Evolutionary conservation across 768 basidiomycete genomes (phyloP).

Genomic region (Boletus subcaerulescens): DNA sequence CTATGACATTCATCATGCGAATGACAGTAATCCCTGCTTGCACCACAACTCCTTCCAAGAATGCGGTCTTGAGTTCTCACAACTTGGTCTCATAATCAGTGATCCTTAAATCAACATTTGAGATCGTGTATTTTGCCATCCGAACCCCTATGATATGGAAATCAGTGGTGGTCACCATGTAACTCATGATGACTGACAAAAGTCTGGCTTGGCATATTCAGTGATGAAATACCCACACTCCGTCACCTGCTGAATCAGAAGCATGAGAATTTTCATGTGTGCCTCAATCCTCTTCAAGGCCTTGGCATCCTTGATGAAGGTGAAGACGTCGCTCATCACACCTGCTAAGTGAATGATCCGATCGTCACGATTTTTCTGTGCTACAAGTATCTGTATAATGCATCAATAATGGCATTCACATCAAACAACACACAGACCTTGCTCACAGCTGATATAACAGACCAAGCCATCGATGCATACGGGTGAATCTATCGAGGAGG

Average conservation of each 20-base stretch:
- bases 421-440: background rate
- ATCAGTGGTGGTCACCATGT: background rate
- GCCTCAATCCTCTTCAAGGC: background rate
- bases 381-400: background rate
- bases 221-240: conserved; percentile 2
- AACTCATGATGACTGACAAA: background rate
- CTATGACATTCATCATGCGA: background rate
- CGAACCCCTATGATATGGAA: background rate
- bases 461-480: background rate
- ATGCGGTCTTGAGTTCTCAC: background rate
- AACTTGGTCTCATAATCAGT: background rate
- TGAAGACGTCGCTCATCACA: background rate
- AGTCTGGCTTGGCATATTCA: background rate
- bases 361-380: background rate
- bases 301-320: background rate
- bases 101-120: background rate
- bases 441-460: background rate
- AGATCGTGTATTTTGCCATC: background rate
- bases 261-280: background rate
- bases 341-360: background rate
- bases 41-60: background rate
- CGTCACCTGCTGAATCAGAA: background rate
- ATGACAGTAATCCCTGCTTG: background rate
- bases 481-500: too few relatives aligned
- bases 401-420: background rate